Evolutionary conservation across 805 yeast genomes (phyloP).

Genomic region (Ogataea methanolica): DNA sequence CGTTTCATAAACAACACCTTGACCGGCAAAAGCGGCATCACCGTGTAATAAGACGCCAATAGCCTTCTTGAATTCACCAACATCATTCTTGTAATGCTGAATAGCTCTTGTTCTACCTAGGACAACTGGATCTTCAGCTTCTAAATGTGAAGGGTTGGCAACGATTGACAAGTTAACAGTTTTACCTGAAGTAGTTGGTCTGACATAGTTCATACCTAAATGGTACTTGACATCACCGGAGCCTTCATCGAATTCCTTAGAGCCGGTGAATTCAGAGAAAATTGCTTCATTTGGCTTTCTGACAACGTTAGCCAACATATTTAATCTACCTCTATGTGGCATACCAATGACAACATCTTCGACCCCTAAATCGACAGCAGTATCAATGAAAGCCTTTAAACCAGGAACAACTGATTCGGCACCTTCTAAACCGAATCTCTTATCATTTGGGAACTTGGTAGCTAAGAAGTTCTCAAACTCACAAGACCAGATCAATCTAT

Average conservation of each 20-base stretch:
- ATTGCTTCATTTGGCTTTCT: slow-evolving; percentile 98
- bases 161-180: slow-evolving; percentile 92
- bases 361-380: slow-evolving; percentile 86
- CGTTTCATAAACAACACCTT: slow-evolving; percentile 98
- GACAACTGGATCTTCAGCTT: slow-evolving; percentile 98
- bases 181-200: slow-evolving; percentile 99
- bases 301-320: slow-evolving; percentile 95
- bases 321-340: slow-evolving; percentile 99
- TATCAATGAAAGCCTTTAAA: slow-evolving; percentile 91
- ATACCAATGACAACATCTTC: slow-evolving; percentile 97
- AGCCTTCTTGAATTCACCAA: slow-evolving; percentile 79
- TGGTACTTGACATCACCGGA: slow-evolving; percentile 99
- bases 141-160: slow-evolving; percentile 98
- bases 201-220: slow-evolving; percentile 97
- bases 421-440: slow-evolving; percentile 98
- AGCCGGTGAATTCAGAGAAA: slow-evolving; percentile 92
- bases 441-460: slow-evolving; percentile 95
- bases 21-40: slow-evolving; percentile 98
- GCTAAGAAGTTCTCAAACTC: slow-evolving; percentile 90
- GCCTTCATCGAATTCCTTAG: slow-evolving; percentile 85
- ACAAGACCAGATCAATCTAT: slow-evolving; percentile 94
- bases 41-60: slow-evolving; percentile 93
- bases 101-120: slow-evolving; percentile 97
- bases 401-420: slow-evolving; percentile 97
- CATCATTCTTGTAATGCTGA: slow-evolving; percentile 85